Percentiles rank a stretch among this genome's conserved stretches.
Conservation (phyloP, 1,284 basidiomycete species). For the Ustilago hordei region DNA sequence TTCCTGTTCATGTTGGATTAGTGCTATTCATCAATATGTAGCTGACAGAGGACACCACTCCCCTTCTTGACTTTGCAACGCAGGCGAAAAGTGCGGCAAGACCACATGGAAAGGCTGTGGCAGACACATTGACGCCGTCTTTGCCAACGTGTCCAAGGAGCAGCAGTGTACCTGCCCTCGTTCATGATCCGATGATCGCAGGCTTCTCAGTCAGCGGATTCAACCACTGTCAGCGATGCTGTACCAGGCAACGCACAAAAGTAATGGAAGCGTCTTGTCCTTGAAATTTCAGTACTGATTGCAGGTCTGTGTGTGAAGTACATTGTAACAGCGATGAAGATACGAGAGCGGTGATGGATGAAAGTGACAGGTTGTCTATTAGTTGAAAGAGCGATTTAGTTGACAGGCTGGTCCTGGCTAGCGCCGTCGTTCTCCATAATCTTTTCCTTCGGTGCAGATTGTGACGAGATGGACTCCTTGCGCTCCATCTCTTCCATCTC, state of each 20-base stretch:
- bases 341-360: conserved; percentile 19
- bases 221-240: not conserved
- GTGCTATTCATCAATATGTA: not conserved
- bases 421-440: conserved; percentile 48
- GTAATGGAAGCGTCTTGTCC: not conserved
- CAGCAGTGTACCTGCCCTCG: conserved; percentile 54
- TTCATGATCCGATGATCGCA: conserved; percentile 2
- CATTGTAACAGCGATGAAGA: conserved; percentile 1
- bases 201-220: too few species aligned
- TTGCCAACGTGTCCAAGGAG: conserved; percentile 38
- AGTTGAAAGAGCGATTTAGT: conserved; percentile 10
- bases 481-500: conserved; percentile 59
- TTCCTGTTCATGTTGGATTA: not conserved
- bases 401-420: conserved; percentile 56
- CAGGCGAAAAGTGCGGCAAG: conserved; percentile 60
- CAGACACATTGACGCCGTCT: conserved; percentile 50
- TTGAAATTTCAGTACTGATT: not conserved
- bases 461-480: conserved; percentile 20
- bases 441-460: conserved; percentile 25
- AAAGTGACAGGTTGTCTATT: not conserved
- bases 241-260: not conserved
- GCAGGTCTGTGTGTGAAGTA: conserved; percentile 1
- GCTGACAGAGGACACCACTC: conserved; percentile 1
- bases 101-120: conserved; percentile 58
- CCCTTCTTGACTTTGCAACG: not conserved